Evolutionary conservation across 805 yeast genomes (phyloP).

Genomic region (Wickerhamiella galacta): DNA sequence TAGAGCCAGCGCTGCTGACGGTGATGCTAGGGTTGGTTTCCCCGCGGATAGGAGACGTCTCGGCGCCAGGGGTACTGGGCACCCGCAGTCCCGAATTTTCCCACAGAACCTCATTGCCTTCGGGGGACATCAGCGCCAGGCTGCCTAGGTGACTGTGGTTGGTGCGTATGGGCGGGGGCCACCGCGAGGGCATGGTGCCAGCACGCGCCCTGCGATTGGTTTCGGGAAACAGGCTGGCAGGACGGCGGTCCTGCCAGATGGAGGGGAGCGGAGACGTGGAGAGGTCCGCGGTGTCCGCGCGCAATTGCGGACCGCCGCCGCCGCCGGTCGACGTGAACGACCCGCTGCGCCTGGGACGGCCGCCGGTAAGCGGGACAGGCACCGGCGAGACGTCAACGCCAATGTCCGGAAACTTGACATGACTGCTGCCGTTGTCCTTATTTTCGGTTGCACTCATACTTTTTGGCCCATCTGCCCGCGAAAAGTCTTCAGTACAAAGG

Average conservation of each 20-base stretch:
- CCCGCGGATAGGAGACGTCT: not conserved
- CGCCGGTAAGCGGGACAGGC: no score
- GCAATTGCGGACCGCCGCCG: no score
- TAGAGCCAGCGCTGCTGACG: slow-evolving; percentile 5
- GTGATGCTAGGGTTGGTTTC: slow-evolving; percentile 1
- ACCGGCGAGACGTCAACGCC: no score
- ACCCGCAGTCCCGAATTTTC: slow-evolving; percentile 4
- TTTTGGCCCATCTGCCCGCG: no score
- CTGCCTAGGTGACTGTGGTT: slow-evolving; percentile 18
- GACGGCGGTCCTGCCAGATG: slow-evolving; percentile 9
- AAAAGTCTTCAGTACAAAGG: no score
- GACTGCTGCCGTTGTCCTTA: no score
- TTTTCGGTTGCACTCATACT: no score
- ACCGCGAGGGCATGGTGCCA: slow-evolving; percentile 60
- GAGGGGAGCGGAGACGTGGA: no score
- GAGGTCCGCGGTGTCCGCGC: no score
- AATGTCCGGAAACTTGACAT: no score
- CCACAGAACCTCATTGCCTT: slow-evolving; percentile 9
- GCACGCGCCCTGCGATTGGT: slow-evolving; percentile 44
- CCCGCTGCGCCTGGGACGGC: no score
- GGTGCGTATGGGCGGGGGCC: slow-evolving; percentile 21
- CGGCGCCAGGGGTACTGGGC: slow-evolving; percentile 7
- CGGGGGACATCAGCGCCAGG: slow-evolving; percentile 21
- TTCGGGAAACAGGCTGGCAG: slow-evolving; percentile 5
- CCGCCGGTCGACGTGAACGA: no score